Evolutionary conservation across 2,329 filamentous ascomycete genomes (phyloP), one percentile per base, ranked within the genome.

Genomic region (Fusarium fujikuroi): DNA sequence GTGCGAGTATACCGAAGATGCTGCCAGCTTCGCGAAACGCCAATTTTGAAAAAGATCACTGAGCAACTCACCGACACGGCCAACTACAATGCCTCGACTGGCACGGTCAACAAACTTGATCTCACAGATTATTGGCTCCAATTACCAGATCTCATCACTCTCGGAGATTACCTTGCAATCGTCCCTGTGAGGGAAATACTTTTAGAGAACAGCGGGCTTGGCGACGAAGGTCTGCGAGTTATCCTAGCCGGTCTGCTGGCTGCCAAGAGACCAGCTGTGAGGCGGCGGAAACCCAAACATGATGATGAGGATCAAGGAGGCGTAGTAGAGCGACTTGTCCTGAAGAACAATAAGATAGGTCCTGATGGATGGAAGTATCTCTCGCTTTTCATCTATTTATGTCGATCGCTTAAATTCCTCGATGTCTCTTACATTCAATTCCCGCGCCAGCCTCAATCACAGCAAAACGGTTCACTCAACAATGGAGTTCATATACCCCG

Each of bases 281-380:
- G 86, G 76, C 87, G 85, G 66, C 85, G 85, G 61, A 89, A 84
- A 76, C 84, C 82, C 25, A 77, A 80, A 12, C 82, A 84, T 28
- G 83, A 84, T 14, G 66, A 81, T 3, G 82, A 84, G 18, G 83
- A 86, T 5, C 87, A 89, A 58, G 89, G 90, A 53, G 95, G 95
- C 21, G 90, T 97, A 3, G 90, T 98, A 9, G 95, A 98, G 83
- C 93, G 94, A 70, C 84, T 99, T 11, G 92, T 94, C 4, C 83
- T 99, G 46, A 97, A 97, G 83, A 94, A 97, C 82, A 98, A 98
- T 79, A 95, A 95, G 77, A 92, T 98, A 67, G 93, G 94, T 1
- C 86, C 87, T 2, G 92, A 97, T 72, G 96, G 95, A 21, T 99
- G 96, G 96, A 95, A 92, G 77, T 91, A 98, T 79, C 91, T 98